Base-by-base conservation (phyloP, 306 rosid genomes). In the Sindora glabra region DNA sequence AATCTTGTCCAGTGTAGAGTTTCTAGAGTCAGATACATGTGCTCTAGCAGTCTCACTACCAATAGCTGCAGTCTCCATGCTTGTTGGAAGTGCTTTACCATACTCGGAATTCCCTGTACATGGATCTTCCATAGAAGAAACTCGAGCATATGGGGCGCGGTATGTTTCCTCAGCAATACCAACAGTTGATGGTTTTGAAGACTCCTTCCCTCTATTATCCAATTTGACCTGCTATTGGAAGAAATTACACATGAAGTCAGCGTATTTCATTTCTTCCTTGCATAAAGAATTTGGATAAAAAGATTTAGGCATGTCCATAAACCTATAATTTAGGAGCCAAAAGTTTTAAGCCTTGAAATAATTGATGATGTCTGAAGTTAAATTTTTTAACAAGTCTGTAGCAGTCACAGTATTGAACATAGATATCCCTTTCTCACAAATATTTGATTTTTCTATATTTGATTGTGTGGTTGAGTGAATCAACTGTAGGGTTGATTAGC, bases 41-140 rank as follows among this genome's bases (percentile, higher is more conserved):
- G n/a, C n/a, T n/a, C n/a, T n/a, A n/a, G n/a, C n/a, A n/a, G 79
- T 56, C 65, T 65, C 86, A 34, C 74, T 33, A 48, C 75, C 80
- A 26, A 75, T 56, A 56, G 78, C 72, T 52, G 63, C 59, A 26
- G 75, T 70, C 67, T 79, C 90, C 33, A 65, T 64, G 73, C 44
- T 65, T 52, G 79, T 19, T 11, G 83, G 74, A 59, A 79, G 73
- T 19, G 89, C 87, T 84, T 77, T 86, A 30, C 80, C 83, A 45
- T 78, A 80, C 58, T 80, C 94, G 0, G 89, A 68, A 66, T 89
- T 79, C 52, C 77, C 68, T 39, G 90, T 77, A 72, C n/a, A n/a
- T n/a, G 94, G 95, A 82, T 82, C 89, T 74, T 89, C 90, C 79
- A 86, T 64, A 39, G 97, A 94, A 60, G 97, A 89, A 68, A 77